phyloP scores from a whole-genome alignment of 2,329 filamentous ascomycete species.

The Tolypocladium tundrense region DNA sequence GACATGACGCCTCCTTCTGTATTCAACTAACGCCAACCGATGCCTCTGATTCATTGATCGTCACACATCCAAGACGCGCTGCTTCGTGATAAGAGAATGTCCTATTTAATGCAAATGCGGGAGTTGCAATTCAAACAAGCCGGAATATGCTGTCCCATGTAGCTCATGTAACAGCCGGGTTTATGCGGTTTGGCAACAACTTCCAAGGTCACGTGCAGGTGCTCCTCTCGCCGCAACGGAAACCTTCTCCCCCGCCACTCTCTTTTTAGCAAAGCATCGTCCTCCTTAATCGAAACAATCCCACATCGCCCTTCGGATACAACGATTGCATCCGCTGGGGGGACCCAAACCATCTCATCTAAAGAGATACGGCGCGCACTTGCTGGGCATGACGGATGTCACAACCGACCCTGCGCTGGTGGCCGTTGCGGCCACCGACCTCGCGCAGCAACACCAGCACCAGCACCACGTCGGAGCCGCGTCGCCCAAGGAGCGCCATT shows the following conservation, averaged over 20 bases:
- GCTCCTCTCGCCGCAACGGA: neutral
- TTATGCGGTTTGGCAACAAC: neutral
- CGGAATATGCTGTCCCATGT: neutral
- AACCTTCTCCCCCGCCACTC: constrained; percentile 14
- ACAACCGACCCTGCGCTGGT: constrained; percentile 28
- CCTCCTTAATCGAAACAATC: constrained; percentile 27
- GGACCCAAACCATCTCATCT: constrained; percentile 18
- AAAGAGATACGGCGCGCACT: constrained; percentile 13
- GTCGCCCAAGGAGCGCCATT: constrained; percentile 40
- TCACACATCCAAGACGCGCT: neutral
- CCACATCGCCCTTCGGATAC: constrained; percentile 25
- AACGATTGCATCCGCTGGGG: constrained; percentile 23
- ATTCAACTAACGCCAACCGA: neutral
- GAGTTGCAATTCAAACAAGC: neutral
- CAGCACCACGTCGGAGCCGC: constrained; percentile 3
- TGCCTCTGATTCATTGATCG: neutral
- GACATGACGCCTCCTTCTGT: neutral
- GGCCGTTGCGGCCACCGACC: constrained; percentile 18
- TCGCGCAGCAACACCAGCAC: constrained; percentile 8
- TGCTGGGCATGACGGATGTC: constrained; percentile 23
- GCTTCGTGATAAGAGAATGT: neutral
- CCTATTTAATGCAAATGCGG: neutral
- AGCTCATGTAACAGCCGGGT: neutral
- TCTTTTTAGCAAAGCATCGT: constrained; percentile 16
- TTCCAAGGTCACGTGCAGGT: neutral